These are phyloP conservation scores for Coniochaeta sp. DNA, from an alignment of 2,329 filamentous ascomycete genomes.

Conservation along the genomic window DNA sequence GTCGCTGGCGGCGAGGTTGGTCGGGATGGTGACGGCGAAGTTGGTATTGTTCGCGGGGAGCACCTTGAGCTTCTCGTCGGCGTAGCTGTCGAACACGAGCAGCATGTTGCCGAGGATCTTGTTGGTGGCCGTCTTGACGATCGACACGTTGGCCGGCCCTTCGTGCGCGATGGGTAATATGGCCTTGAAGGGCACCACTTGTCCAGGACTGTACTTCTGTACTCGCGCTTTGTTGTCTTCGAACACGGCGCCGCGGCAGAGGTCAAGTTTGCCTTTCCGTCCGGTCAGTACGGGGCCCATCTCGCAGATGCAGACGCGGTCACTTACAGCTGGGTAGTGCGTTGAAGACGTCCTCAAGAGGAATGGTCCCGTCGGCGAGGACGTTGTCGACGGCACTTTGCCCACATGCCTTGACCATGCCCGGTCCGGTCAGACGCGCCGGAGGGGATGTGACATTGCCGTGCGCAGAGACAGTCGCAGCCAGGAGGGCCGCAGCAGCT, in stretches of 20 bases:
- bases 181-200: slow-evolving; percentile 33
- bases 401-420: slow-evolving; percentile 36
- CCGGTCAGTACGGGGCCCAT: slow-evolving; percentile 4
- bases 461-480: slow-evolving; percentile 28
- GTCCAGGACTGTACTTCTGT: slow-evolving; percentile 33
- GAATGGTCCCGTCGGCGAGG: slow-evolving; percentile 25
- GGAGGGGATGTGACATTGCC: slow-evolving; percentile 34
- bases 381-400: slow-evolving; percentile 28
- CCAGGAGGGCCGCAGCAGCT: slow-evolving; percentile 12
- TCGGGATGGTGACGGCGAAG: slow-evolving; percentile 33
- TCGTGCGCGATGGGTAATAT: slow-evolving; percentile 36
- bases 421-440: slow-evolving; percentile 32
- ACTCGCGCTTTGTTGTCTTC: slow-evolving; percentile 35
- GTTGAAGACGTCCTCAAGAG: slow-evolving; percentile 21
- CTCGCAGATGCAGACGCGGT: neutral
- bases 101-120: slow-evolving; percentile 43
- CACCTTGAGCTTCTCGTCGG: slow-evolving; percentile 29
- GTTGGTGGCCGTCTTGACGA: slow-evolving; percentile 47
- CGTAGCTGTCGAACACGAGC: slow-evolving; percentile 48
- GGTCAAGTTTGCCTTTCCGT: slow-evolving; percentile 29
- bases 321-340: slow-evolving; percentile 18
- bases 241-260: slow-evolving; percentile 40
- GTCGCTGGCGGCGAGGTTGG: slow-evolving; percentile 14
- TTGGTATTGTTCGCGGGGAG: slow-evolving; percentile 33
- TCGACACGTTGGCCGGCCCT: slow-evolving; percentile 45